These are phyloP conservation scores for apple (Malus domestica) DNA, from an alignment of 306 rosid genomes.

Conservation along the genomic window ASM211411v1 NC_041795.1:15555001-15555500, in stretches of 20 bases:
- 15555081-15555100: background rate
- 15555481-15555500: background rate
- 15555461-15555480: background rate
- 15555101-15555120: constrained; percentile 12
- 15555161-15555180: constrained; percentile 75
- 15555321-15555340: constrained; percentile 92
- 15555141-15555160: constrained; percentile 40
- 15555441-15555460: background rate
- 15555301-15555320: constrained; percentile 36
- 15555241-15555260: constrained; percentile 22
- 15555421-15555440: constrained; percentile 13
- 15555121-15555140: constrained; percentile 17
- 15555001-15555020: background rate
- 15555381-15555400: constrained; percentile 70
- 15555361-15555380: constrained; percentile 69
- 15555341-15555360: constrained; percentile 89
- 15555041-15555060: background rate
- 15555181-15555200: constrained; percentile 88
- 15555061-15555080: background rate
- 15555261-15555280: constrained; percentile 10
- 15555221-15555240: constrained; percentile 91
- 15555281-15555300: constrained; percentile 1
- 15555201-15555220: constrained; percentile 71
- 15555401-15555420: constrained; percentile 84
- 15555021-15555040: background rate